Base-by-base conservation (phyloP, 352 stramenopile species). In the Phytophthora syringae region DNA sequence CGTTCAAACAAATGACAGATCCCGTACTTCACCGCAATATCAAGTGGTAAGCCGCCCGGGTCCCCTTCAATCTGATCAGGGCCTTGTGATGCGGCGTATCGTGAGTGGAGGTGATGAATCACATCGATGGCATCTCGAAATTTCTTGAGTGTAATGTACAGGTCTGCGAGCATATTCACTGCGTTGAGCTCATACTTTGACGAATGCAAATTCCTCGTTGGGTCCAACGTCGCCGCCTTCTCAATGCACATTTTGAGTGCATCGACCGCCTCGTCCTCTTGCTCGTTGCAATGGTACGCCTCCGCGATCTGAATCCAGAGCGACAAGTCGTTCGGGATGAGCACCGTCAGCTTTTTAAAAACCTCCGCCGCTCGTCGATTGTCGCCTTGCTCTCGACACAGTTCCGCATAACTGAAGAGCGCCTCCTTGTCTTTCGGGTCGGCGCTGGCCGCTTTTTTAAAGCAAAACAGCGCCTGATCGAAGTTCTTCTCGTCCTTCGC, bases 241-340 rank as follows among this genome's bases (percentile, higher is more conserved):
- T 92, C 82, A 32, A 96, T 94, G 28, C 88, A 96, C 67, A 80
- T 93, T 50, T 91, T 88, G 1, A 96, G 69, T 16, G 88, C 88
- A 64, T 94, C 84, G 1, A 96, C 86, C 0, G 88, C 88, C 49
- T 94, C 84, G 27, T 93, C 86, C 63, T 93, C 79, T 57, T 96
- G 86, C n/a, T 90, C 84, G 58, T 94, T 92, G 67, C 83, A 92
- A 67, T 95, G 86, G 32, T 92, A 94, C n/a, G 83, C 84, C 48
- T 95, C 88, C 0, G 88, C 88, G 52, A 93, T 90, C 60, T 94
- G 86, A 59, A 96, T 93, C 86, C 86, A 94, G 27, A 96, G 67
- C 11, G 88, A 93, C 0, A 94, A 60, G 27, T 96, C 88, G 4
- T 89, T 77, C 3, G 88, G 88, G 5, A 87, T 78, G 16, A 92